Evolutionary conservation across 2,329 filamentous ascomycete species (phyloP), one percentile per base, ranked within the genome.

Genomic region (Thielaviopsis musarum): DNA sequence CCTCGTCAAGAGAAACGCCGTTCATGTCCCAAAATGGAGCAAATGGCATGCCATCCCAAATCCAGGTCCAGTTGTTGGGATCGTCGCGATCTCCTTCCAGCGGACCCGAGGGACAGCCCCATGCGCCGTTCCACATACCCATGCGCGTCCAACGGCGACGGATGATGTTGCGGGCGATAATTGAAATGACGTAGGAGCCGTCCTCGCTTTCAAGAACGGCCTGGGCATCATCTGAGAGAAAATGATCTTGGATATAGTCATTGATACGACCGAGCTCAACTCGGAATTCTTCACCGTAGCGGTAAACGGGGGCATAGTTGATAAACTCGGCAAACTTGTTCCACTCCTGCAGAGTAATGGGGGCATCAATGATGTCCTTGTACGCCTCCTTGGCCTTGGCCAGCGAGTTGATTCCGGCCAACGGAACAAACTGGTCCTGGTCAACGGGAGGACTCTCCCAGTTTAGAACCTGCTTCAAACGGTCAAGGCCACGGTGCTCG

Each of bases 141-240:
- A 62, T 24, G 3, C 41, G 53, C 21, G 53, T 21, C 60, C 60
- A 62, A 19, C 60, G 57, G 17, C 21, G 45, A 12, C 57, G 57
- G 26, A 62, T 59, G 17, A 62, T 30, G 34, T 62, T 54, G 24
- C 60, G 60, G 21, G 57, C 52, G 9, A 62, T 28, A 28, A 62
- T 56, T 3, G 30, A 7, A 24, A 45, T 17, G 12, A n/a, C 7
- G 28, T 48, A 48, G 38, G 38, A n/a, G 5, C 45, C 45, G 1
- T 49, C 6, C 7, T 49, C 45, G 45, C 45, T 49, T 9, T 49
- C 17, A 21, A 45, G n/a, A 15, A 17, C n/a, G 12, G 10, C 22
- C 7, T n/a, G 21, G 15, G 22, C 17, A 49, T 30, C 55, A 7
- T 30, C 52, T 4, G 30, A 48, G 22, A 26, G 17, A 30, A 22